These are phyloP conservation scores for Cucumis cinereus DNA, from an alignment of 306 rosid genomes.

Conservation along the genomic window DNA sequence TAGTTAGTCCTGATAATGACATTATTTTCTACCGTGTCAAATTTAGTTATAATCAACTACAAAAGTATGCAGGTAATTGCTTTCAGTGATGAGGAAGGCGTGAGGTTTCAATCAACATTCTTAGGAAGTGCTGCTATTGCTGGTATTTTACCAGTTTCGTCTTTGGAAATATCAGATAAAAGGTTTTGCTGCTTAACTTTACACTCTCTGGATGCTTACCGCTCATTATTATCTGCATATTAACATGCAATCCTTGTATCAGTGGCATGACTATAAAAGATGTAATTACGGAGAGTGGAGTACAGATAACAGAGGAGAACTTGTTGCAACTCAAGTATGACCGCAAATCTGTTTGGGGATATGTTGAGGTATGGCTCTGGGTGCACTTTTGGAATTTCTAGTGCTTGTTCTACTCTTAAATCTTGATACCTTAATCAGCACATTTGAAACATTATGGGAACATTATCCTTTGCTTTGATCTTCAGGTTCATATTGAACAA, in stretches of 20 bases:
- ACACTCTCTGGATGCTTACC: not conserved
- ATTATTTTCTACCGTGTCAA: not conserved
- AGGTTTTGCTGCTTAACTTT: slow-evolving; percentile 36
- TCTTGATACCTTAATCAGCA: not conserved
- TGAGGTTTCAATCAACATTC: slow-evolving; percentile 87
- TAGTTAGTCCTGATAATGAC: not conserved
- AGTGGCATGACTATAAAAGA: slow-evolving; percentile 54
- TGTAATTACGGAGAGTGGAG: slow-evolving; percentile 48
- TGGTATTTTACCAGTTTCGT: slow-evolving; percentile 57
- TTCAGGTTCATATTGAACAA: slow-evolving; percentile 92
- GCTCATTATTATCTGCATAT: slow-evolving; percentile 4
- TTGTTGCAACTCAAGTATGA: slow-evolving; percentile 72
- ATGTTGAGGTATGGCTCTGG: slow-evolving; percentile 52
- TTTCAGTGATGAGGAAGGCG: slow-evolving; percentile 95
- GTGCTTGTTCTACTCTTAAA: not conserved
- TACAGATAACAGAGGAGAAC: slow-evolving; percentile 45
- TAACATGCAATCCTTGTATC: slow-evolving; percentile 14
- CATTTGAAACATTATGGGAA: not conserved
- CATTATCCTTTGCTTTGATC: not conserved
- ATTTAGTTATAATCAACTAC: slow-evolving; percentile 5
- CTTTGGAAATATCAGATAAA: slow-evolving; percentile 59
- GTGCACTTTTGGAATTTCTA: not conserved
- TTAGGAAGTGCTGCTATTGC: slow-evolving; percentile 88
- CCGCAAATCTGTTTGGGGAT: slow-evolving; percentile 74
- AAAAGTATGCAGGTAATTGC: slow-evolving; percentile 68